Evolutionary conservation across 257 asterid genomes (phyloP), one percentile per base, ranked within the genome.

Genomic region (Voacanga thouarsii): DNA sequence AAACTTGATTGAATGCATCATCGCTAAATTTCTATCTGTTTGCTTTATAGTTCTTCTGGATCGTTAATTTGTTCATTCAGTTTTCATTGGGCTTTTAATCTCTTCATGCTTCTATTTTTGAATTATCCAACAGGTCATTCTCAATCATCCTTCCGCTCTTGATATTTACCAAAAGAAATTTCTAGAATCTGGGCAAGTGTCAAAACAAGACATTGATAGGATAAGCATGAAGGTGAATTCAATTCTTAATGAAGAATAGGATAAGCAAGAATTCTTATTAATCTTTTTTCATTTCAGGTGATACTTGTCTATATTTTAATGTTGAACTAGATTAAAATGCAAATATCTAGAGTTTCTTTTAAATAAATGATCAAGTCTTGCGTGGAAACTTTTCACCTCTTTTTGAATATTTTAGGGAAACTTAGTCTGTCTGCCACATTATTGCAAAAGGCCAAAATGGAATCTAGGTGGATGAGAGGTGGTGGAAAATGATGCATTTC

Each of bases 211-310:
- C 72, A 80, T 95, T 78, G 98, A 89, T 82, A 82, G 84, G 82
- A 87, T 91, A 74, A 90, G 87, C 80, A 87, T 72, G 89, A 95
- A 95, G 84, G 97, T 95, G 51, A 76, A 77, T 44, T 60, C 94
- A 23, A 93, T 95, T 85, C 96, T 95, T 78, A 95, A 91, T 78
- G 99, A 91, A 84, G 99, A 95, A 84, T 93, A n/a, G n/a, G n/a
- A n/a, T n/a, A n/a, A n/a, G n/a, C n/a, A n/a, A n/a, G n/a, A n/a
- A n/a, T n/a, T n/a, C 28, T 23, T 18, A 11, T 11, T 72, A 49
- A 6, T 50, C 59, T 50, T 28, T 44, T 72, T 12, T 37, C 69
- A 21, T 14, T 24, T 24, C 30, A 71, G 26, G 37, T 70, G 3
- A 15, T 26, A 28, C 26, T 43, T 49, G 51, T 44, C 5, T 3